Base-by-base conservation (phyloP, 768 basidiomycete species). In the Tylopilus cervinicoccineus region DNA sequence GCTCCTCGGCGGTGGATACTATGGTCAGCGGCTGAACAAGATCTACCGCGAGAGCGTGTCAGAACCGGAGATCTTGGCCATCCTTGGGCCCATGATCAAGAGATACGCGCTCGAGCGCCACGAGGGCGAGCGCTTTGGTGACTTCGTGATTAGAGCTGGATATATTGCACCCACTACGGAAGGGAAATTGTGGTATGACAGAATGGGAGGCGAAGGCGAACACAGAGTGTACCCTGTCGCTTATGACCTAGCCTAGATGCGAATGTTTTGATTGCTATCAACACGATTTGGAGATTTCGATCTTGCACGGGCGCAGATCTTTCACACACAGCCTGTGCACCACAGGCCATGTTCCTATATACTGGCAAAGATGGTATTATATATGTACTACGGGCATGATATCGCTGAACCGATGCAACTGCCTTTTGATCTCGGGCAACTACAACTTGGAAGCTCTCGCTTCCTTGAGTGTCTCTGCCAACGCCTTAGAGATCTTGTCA, bases 1-100 rank as follows among this genome's bases (percentile, higher is more conserved):
- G 93, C 79, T 98, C 27, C 84, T 99, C 28, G 95, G 96, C 33
- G 95, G 95, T 46, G 93, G 93, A 1, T 96, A 93, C 72, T 77
- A 92, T 56, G 96, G 95, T 31, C 88, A 97, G 66, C 79, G 95
- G 29, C 73, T 99, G 58, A 95, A 95, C 75, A 98, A 97, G 72
- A 94, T 96, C 45, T 97, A 93, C 70, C 77, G 91, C 69, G 90
- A 93, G 74, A 79, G 82, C 6, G 91, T 94, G 32, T 85, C 88
- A 4, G 93, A 95, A 66, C 88, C 84, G 8, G 93, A 96, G 67
- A 96, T 96, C 47, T 71, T 99, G 45, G 83, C 83, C 6, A 94
- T 94, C 54, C 80, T 99, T 20, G 59, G 66, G 48, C 94, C 93
- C 0, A 93, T 99, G 89, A 95, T 99, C 77, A 93, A 91, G 69